phyloP scores from a whole-genome alignment of 2,329 filamentous ascomycete species.

The Monilinia aucupariae region DNA sequence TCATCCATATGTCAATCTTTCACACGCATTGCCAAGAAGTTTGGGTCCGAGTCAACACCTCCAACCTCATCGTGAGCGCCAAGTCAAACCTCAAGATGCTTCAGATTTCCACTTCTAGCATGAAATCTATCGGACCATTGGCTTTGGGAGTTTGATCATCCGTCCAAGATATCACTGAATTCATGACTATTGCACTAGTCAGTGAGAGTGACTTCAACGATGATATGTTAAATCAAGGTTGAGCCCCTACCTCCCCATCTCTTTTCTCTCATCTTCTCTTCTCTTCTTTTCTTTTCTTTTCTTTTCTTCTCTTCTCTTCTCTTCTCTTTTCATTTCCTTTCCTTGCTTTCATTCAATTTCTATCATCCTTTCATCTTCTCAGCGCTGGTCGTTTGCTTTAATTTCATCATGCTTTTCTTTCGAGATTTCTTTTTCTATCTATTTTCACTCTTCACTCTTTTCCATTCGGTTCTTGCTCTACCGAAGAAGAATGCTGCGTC shows the following conservation, averaged over 20 bases:
- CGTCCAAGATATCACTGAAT: background rate
- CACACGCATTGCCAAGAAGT: constrained; percentile 7
- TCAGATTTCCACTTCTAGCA: constrained; percentile 7
- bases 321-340: too few species aligned
- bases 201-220: background rate
- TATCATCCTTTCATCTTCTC: constrained; percentile 4
- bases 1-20: too few species aligned
- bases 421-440: background rate
- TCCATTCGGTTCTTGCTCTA: constrained; percentile 21
- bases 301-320: too few species aligned
- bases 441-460: constrained; percentile 2
- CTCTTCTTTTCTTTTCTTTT: too few species aligned
- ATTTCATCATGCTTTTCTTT: constrained; percentile 13
- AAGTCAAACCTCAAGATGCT: constrained; percentile 16
- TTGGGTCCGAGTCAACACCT: constrained; percentile 11
- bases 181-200: background rate
- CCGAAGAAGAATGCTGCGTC: constrained; percentile 24
- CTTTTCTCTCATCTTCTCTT: too few species aligned
- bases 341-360: too few species aligned
- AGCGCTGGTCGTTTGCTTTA: constrained; percentile 13
- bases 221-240: background rate
- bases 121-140: background rate
- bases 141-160: constrained; percentile 13
- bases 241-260: background rate
- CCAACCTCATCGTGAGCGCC: constrained; percentile 2